Percentiles rank a stretch among this genome's conserved stretches.
These are phyloP conservation scores for Dendrobium nobile DNA, from an alignment of 106 monocot species.

Conservation along the genomic window DNA sequence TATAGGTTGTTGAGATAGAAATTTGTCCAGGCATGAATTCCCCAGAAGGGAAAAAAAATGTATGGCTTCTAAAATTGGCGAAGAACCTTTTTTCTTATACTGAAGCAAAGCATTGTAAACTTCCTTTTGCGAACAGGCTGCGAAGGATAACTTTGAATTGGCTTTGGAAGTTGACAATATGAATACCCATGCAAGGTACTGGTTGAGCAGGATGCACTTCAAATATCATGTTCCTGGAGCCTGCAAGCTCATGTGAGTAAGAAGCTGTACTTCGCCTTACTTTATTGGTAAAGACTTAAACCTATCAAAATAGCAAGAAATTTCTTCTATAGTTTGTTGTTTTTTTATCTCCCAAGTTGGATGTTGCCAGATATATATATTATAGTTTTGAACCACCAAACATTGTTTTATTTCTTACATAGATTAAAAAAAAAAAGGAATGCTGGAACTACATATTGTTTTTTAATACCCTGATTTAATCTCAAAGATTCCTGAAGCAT, in stretches of 20 bases:
- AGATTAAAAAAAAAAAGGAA: background rate
- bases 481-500: background rate
- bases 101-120: background rate
- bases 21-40: background rate
- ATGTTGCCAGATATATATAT: background rate
- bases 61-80: background rate
- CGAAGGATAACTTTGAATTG: conserved; percentile 96
- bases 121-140: conserved; percentile 27
- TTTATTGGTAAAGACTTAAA: background rate
- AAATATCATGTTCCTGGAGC: conserved; percentile 95
- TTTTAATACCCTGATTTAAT: background rate
- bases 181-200: conserved; percentile 92
- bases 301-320: background rate
- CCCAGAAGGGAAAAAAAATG: background rate
- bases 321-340: background rate
- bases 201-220: conserved; percentile 91
- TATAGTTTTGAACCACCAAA: background rate
- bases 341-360: background rate
- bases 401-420: background rate
- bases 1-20: background rate
- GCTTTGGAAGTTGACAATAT: conserved; percentile 89
- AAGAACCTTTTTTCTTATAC: background rate
- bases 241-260: conserved; percentile 66
- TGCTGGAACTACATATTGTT: background rate
- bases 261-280: background rate